Evolutionary conservation across 1,284 basidiomycete genomes (phyloP), one percentile per base, ranked within the genome.

Genomic region (Apiotrichum gracile): DNA sequence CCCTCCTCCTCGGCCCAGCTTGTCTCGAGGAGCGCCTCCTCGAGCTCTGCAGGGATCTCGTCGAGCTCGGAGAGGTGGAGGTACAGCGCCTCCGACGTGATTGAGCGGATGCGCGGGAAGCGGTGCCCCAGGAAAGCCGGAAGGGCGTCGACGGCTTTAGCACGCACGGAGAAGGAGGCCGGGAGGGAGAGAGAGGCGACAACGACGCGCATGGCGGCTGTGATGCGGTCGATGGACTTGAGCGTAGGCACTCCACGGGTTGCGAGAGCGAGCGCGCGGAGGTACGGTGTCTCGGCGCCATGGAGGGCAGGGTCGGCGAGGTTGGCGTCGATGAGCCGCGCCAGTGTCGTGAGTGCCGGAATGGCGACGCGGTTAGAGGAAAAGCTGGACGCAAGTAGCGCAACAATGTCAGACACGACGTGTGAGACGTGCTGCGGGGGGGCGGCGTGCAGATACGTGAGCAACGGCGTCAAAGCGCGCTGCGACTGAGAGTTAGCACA

Each of bases 21-120:
- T 13, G 88, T 91, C 67, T 89, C 86, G 14, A 91, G 73, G 33
- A 94, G 73, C 7, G 87, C 67, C n/a, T 85, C 82, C 66, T 92
- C 90, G 1, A 84, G 79, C 50, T 83, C 84, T 16, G 84, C 83
- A 13, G 86, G 84, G 0, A 80, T 81, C 8, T 87, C 67, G 55
- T 87, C 86, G 44, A 79, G 79, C 47, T 79, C 80, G 64, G 88
- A 85, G 21, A 90, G 73, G 12, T 81, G 78, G 26, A 88, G 75
- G 67, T 90, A 94, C 0, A 93, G 68, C 57, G 85, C 82, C 69
- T 94, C 91, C 2, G 88, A 87, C 0, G 87, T 83, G 53, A 85
- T 82, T 8, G 83, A 78, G 45, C 91, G 83, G 46, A 92, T 78
- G 74, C 81, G 84, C 19, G 89, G 88, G 75, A 86, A 90, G 49